These are phyloP conservation scores for Alternaria ethzedia DNA, from an alignment of 2,329 filamentous ascomycete species.

Conservation along the genomic window DNA sequence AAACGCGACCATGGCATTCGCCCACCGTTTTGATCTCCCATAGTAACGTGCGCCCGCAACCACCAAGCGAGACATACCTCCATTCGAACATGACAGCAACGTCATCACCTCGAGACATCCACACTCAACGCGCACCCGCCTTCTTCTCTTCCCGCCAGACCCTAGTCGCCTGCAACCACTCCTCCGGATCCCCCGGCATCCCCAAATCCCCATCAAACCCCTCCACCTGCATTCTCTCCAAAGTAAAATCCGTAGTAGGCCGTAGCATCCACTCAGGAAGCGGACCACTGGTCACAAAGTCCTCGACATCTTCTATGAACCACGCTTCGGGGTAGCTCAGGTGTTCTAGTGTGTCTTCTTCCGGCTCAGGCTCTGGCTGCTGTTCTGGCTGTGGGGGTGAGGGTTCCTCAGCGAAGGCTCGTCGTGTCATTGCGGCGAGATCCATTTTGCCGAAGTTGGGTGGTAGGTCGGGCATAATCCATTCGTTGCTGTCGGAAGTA, in stretches of 20 bases:
- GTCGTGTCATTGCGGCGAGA: rapidly evolving
- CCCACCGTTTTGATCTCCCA: neutral
- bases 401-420: neutral
- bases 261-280: neutral
- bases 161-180: neutral
- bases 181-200: neutral
- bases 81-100: neutral
- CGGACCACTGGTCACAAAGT: neutral
- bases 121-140: neutral
- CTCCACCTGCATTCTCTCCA: neutral
- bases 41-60: neutral
- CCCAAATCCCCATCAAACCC: neutral
- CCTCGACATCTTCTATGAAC: neutral
- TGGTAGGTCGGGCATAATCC: neutral
- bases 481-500: neutral
- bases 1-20: neutral
- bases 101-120: neutral
- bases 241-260: neutral
- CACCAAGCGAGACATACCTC: neutral
- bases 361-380: neutral
- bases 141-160: neutral
- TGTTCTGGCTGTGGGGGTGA: neutral
- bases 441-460: neutral
- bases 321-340: neutral
- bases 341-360: neutral